phyloP scores from a whole-genome alignment of 495 filamentous ascomycete species.

The Amorphotheca resinae region DNA sequence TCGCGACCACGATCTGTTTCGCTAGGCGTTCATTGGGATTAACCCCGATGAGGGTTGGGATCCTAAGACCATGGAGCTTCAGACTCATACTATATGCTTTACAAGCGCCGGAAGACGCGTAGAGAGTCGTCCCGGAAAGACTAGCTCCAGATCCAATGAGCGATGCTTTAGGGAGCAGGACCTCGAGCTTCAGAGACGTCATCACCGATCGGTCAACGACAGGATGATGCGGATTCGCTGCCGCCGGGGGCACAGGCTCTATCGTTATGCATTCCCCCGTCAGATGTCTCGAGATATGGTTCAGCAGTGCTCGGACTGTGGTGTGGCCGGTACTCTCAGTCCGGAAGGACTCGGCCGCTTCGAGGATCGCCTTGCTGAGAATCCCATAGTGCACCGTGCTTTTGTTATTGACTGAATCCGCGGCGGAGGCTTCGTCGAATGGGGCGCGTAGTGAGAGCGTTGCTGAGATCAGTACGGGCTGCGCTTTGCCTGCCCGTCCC shows the following conservation, averaged over 20 bases:
- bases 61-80: conserved; percentile 31
- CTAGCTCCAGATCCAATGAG: conserved; percentile 36
- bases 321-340: neutral
- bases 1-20: conserved; percentile 46
- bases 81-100: conserved; percentile 16
- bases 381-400: conserved; percentile 51
- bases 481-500: conserved; percentile 33
- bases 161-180: conserved; percentile 39
- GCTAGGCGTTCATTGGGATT: conserved; percentile 43
- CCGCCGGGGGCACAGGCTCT: neutral
- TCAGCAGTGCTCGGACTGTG: neutral
- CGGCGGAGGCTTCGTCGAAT: conserved; percentile 34
- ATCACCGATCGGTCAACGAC: conserved; percentile 13
- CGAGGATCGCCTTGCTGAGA: conserved; percentile 40
- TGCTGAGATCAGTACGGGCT: conserved; percentile 42
- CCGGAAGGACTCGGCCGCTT: conserved; percentile 17
- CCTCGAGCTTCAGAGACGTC: conserved; percentile 26
- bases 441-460: conserved; percentile 31
- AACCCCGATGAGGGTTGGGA: conserved; percentile 48
- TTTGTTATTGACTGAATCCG: conserved; percentile 31
- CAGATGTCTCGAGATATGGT: neutral
- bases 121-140: conserved; percentile 19
- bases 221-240: conserved; percentile 7
- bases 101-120: conserved; percentile 8
- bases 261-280: no score